These are phyloP conservation scores for Nakaseomyces kungkrabaensis DNA, from an alignment of 1,139 yeast species.

Conservation along the genomic window DNA sequence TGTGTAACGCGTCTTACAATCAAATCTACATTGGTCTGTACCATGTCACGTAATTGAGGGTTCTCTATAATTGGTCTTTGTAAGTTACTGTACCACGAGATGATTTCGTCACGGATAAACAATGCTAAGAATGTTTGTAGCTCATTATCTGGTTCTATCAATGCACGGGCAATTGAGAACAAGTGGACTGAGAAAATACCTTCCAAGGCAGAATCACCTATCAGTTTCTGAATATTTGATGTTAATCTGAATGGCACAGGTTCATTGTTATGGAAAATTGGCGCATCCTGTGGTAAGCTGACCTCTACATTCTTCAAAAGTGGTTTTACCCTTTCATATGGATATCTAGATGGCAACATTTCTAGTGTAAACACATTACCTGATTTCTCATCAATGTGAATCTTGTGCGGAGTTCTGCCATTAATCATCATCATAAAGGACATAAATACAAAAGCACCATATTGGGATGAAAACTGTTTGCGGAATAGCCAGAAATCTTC, in stretches of 20 bases:
- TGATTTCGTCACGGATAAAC: conserved; percentile 89
- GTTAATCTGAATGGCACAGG: conserved; percentile 94
- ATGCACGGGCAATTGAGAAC: conserved; percentile 76
- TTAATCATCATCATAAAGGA: conserved; percentile 93
- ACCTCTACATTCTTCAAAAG: conserved; percentile 44
- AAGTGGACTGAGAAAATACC: conserved; percentile 83
- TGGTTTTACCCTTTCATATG: conserved; percentile 28
- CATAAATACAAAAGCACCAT: conserved; percentile 89
- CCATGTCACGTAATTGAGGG: conserved; percentile 77
- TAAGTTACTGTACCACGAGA: conserved; percentile 86
- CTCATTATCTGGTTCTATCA: conserved; percentile 85
- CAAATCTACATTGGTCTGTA: conserved; percentile 76
- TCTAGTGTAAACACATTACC: conserved; percentile 94
- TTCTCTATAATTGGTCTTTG: conserved; percentile 52
- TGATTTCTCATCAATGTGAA: conserved; percentile 67
- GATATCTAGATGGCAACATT: conserved; percentile 75
- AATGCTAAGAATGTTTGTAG: conserved; percentile 79
- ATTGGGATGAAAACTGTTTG: conserved; percentile 88
- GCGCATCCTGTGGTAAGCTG: conserved; percentile 59
- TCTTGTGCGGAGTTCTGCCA: conserved; percentile 88
- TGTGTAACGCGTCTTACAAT: conserved; percentile 62
- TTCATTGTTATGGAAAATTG: conserved; percentile 88
- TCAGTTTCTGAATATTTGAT: conserved; percentile 85
- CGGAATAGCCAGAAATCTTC: conserved; percentile 97
- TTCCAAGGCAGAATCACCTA: conserved; percentile 88